These are phyloP conservation scores for Talaromyces wortmannii DNA, from an alignment of 495 filamentous ascomycete genomes.

Conservation along the genomic window DNA sequence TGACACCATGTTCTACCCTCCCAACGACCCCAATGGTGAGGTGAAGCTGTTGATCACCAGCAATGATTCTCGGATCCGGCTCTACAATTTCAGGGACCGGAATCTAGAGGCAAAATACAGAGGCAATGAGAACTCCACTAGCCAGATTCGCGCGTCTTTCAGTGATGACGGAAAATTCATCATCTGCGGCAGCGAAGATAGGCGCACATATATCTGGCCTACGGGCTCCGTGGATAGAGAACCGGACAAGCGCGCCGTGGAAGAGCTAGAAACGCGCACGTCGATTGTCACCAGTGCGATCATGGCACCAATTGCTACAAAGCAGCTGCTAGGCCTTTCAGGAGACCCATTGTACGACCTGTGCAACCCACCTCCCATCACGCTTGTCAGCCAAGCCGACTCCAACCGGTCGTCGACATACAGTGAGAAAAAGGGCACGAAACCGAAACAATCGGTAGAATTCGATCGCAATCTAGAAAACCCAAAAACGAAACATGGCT, in stretches of 20 bases:
- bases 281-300: conserved; percentile 82
- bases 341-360: conserved; percentile 93
- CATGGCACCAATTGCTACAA: conserved; percentile 73
- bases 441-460: conserved; percentile 13
- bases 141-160: conserved; percentile 85
- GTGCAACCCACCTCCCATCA: conserved; percentile 92
- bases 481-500: conserved; percentile 49
- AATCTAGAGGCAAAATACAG: conserved; percentile 82
- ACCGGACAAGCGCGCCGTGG: conserved; percentile 70
- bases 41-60: conserved; percentile 86
- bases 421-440: conserved; percentile 11
- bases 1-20: conserved; percentile 61
- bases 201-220: conserved; percentile 84
- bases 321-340: conserved; percentile 69
- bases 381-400: conserved; percentile 69
- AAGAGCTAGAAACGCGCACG: conserved; percentile 85
- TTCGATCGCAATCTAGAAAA: conserved; percentile 14
- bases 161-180: conserved; percentile 84
- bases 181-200: conserved; percentile 91
- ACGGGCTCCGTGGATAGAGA: conserved; percentile 55
- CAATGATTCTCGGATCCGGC: conserved; percentile 88
- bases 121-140: conserved; percentile 86
- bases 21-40: conserved; percentile 57
- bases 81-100: conserved; percentile 84
- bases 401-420: conserved; percentile 31